These are phyloP conservation scores for Ogataea pilisensis DNA, from an alignment of 805 yeast genomes.

Conservation along the genomic window DNA sequence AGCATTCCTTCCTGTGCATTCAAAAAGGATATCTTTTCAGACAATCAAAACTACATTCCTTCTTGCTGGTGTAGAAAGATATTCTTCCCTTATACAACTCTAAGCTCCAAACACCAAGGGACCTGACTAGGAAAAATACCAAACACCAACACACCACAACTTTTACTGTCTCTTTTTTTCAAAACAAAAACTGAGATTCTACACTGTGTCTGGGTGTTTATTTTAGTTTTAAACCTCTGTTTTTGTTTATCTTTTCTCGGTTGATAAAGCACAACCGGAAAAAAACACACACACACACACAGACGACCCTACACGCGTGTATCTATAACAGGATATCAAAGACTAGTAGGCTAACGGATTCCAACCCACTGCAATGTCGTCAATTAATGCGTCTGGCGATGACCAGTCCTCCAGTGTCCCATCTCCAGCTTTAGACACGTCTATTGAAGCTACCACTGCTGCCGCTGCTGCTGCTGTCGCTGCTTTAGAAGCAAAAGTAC, in stretches of 20 bases:
- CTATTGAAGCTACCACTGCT: constrained; percentile 7
- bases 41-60: too few species aligned
- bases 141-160: constrained; percentile 13
- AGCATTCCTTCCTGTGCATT: too few species aligned
- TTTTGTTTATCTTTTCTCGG: not conserved
- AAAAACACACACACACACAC: too few species aligned
- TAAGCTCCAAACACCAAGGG: not conserved
- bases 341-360: too few species aligned
- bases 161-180: too few species aligned
- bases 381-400: not conserved
- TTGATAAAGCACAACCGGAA: not conserved
- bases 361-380: not conserved
- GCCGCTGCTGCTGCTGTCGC: constrained; percentile 8
- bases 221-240: not conserved
- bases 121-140: not conserved
- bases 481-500: constrained; percentile 4
- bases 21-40: too few species aligned
- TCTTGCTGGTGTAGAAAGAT: too few species aligned
- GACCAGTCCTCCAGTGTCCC: constrained; percentile 6
- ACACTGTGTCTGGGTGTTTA: constrained; percentile 6
- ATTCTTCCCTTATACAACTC: too few species aligned
- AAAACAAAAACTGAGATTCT: not conserved
- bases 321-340: too few species aligned
- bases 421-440: constrained; percentile 3
- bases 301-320: too few species aligned